These are phyloP conservation scores for Lecanicillium sp. DNA, from an alignment of 2,329 filamentous ascomycete genomes.

Conservation along the genomic window DNA sequence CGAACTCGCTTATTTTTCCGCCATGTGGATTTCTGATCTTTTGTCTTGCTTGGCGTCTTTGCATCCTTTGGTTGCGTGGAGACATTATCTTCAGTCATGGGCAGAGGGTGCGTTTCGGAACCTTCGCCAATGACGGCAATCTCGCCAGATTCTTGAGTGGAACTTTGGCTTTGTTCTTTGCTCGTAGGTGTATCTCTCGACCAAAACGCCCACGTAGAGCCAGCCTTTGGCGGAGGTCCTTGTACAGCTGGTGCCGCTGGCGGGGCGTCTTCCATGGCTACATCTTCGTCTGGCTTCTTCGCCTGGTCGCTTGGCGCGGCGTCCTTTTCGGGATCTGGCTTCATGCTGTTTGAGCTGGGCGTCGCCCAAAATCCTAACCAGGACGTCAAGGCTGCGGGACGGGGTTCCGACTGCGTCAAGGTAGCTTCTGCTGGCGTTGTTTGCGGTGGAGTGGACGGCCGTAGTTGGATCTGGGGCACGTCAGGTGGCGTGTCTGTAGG, in stretches of 20 bases:
- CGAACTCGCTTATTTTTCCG: constrained; percentile 37
- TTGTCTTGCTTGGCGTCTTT: constrained; percentile 19
- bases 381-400: constrained; percentile 15
- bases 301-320: constrained; percentile 14
- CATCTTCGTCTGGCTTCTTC: constrained; percentile 28
- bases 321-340: constrained; percentile 9
- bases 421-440: constrained; percentile 10
- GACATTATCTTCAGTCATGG: constrained; percentile 36
- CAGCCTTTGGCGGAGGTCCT: constrained; percentile 36
- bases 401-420: constrained; percentile 11
- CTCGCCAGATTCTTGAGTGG: constrained; percentile 37
- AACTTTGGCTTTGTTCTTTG: constrained; percentile 20
- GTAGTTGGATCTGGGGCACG: constrained; percentile 3
- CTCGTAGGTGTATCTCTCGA: constrained; percentile 47
- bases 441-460: constrained; percentile 17
- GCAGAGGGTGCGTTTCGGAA: constrained; percentile 47
- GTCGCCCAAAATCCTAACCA: constrained; percentile 35
- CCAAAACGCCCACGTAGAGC: constrained; percentile 78
- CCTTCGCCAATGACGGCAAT: constrained; percentile 51
- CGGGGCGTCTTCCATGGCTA: constrained; percentile 35
- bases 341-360: constrained; percentile 10
- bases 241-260: constrained; percentile 22
- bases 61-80: constrained; percentile 24
- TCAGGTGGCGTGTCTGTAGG: constrained; percentile 14
- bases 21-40: constrained; percentile 28